These are phyloP conservation scores for Geranomyces michiganensis DNA, from an alignment of 192 early-diverging fungal genomes.

Conservation along the genomic window DNA sequence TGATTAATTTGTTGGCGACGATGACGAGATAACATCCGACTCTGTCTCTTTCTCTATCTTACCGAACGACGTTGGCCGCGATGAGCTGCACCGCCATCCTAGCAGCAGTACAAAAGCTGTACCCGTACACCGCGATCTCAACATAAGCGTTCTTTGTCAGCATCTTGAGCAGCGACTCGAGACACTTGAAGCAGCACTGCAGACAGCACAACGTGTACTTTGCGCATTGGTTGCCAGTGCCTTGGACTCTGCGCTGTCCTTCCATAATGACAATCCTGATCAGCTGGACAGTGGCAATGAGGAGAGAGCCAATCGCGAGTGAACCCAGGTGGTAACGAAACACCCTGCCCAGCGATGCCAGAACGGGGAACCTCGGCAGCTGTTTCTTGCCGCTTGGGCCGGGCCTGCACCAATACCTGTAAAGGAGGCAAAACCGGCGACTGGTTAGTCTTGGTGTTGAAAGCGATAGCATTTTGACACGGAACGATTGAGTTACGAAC, in stretches of 20 bases:
- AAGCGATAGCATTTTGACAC: no score
- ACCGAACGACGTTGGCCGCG: conserved; percentile 50
- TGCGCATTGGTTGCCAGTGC: conserved; percentile 32
- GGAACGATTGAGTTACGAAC: neutral
- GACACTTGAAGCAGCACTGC: conserved; percentile 47
- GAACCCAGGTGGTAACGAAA: conserved; percentile 58
- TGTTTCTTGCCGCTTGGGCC: conserved; percentile 55
- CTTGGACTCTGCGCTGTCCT: conserved; percentile 35
- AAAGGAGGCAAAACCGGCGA: no score
- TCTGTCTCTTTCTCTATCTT: conserved; percentile 8
- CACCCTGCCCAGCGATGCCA: conserved; percentile 41
- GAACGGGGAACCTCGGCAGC: conserved; percentile 33
- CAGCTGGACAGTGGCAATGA: conserved; percentile 57
- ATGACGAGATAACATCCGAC: neutral
- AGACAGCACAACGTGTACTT: conserved; percentile 46
- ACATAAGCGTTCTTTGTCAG: conserved; percentile 66
- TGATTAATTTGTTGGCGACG: neutral
- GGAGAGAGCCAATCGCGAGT: conserved; percentile 54
- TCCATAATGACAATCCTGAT: conserved; percentile 48
- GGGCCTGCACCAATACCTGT: conserved; percentile 1
- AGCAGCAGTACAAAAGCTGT: conserved; percentile 54
- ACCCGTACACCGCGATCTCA: conserved; percentile 54
- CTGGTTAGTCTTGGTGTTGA: no score
- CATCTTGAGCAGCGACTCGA: conserved; percentile 53
- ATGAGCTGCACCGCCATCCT: conserved; percentile 45